Evolutionary conservation across 768 basidiomycete genomes (phyloP).

Genomic region (Vishniacozyma victoriae): DNA sequence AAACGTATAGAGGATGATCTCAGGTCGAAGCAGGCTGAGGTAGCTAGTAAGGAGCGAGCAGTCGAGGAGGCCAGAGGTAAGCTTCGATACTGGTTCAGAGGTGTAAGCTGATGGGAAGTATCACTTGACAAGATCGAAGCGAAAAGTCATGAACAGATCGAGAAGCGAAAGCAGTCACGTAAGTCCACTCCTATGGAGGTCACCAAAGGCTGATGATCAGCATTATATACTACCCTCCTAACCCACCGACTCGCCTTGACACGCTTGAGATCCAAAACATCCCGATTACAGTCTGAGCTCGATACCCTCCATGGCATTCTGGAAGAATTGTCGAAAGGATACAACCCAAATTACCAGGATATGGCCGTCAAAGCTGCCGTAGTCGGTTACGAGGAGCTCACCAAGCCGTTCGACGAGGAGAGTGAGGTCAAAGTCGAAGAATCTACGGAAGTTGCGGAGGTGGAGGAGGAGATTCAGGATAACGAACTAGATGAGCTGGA

Average conservation of each 20-base stretch:
- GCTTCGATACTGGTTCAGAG: slow-evolving; percentile 2
- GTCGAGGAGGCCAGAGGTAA: slow-evolving; percentile 67
- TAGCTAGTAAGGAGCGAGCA: slow-evolving; percentile 63
- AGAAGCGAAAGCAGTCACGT: slow-evolving; percentile 83
- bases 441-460: slow-evolving; percentile 16
- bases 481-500: slow-evolving; percentile 54
- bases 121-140: slow-evolving; percentile 70
- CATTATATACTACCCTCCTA: slow-evolving; percentile 69
- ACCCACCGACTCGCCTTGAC: slow-evolving; percentile 69
- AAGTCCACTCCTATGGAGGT: slow-evolving; percentile 40
- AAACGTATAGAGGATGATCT: slow-evolving; percentile 66
- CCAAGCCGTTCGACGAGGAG: slow-evolving; percentile 7
- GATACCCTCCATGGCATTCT: slow-evolving; percentile 76
- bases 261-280: slow-evolving; percentile 66
- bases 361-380: slow-evolving; percentile 98
- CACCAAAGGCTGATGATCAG: slow-evolving; percentile 51
- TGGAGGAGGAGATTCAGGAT: slow-evolving; percentile 46
- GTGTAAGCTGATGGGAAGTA: slow-evolving; percentile 53
- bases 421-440: slow-evolving; percentile 11
- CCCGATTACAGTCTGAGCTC: slow-evolving; percentile 68
- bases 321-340: slow-evolving; percentile 68
- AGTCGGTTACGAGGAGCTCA: slow-evolving; percentile 71
- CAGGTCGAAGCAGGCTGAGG: slow-evolving; percentile 55
- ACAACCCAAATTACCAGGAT: slow-evolving; percentile 98
- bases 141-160: slow-evolving; percentile 69